These are phyloP conservation scores for Geopyxis carbonaria DNA, from an alignment of 495 filamentous ascomycete species.

Conservation along the genomic window DNA sequence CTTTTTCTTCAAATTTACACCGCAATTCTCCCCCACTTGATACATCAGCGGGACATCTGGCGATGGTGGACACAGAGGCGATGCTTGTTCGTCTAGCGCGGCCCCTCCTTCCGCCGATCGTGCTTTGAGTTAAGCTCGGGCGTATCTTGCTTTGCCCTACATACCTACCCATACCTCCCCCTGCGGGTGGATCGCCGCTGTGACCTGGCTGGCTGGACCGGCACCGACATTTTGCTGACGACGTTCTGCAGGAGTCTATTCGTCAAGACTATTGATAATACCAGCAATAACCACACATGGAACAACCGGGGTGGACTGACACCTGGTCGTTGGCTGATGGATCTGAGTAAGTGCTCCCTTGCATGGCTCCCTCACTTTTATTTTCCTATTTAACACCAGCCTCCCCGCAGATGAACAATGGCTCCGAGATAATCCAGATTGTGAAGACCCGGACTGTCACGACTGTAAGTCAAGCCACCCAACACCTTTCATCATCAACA, in stretches of 20 bases:
- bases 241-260: conserved; percentile 23
- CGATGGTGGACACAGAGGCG: too few relatives aligned
- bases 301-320: conserved; percentile 14
- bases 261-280: conserved; percentile 23
- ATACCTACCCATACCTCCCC: too few relatives aligned
- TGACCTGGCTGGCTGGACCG: neutral
- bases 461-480: conserved; percentile 20
- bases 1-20: too few relatives aligned
- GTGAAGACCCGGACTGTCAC: conserved; percentile 19
- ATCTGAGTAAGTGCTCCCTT: conserved; percentile 18
- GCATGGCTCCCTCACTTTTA: neutral
- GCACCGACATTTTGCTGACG: neutral
- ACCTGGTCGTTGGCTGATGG: conserved; percentile 21
- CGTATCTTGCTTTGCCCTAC: too few relatives aligned
- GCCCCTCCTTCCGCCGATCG: too few relatives aligned
- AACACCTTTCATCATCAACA: conserved; percentile 2
- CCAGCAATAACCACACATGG: conserved; percentile 16
- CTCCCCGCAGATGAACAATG: conserved; percentile 7
- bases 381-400: neutral
- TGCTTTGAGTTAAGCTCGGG: too few relatives aligned
- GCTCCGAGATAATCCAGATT: conserved; percentile 22
- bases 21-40: too few relatives aligned
- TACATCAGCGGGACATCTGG: too few relatives aligned
- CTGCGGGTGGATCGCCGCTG: too few relatives aligned
- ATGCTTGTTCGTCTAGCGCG: too few relatives aligned